Evolutionary conservation across 805 yeast genomes (phyloP).

Genomic region (Metschnikowia similis): DNA sequence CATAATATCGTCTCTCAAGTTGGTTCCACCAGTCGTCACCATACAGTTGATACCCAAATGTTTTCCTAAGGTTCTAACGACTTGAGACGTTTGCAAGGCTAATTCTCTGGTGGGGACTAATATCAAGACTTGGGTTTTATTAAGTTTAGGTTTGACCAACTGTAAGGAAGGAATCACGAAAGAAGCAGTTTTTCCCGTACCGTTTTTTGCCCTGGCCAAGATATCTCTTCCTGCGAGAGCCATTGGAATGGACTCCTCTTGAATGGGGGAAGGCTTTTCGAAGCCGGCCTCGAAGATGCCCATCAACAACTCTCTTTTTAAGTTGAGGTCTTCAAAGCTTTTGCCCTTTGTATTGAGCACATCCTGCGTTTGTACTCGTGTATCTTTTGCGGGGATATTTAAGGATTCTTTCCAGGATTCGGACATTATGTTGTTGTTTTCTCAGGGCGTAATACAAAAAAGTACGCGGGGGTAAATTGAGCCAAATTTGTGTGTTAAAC

Average conservation of each 20-base stretch:
- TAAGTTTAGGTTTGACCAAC: slow-evolving; percentile 75
- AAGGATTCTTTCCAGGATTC: slow-evolving; percentile 65
- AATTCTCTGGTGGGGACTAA: slow-evolving; percentile 97
- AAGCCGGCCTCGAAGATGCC: slow-evolving; percentile 99
- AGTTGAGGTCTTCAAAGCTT: slow-evolving; percentile 84
- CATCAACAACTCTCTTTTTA: slow-evolving; percentile 92
- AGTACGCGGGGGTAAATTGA: background rate
- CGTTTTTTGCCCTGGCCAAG: slow-evolving; percentile 96
- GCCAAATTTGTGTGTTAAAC: background rate
- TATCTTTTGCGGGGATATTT: slow-evolving; percentile 76
- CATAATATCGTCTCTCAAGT: slow-evolving; percentile 86
- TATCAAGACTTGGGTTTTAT: slow-evolving; percentile 86
- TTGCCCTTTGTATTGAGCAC: slow-evolving; percentile 88
- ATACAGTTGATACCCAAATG: slow-evolving; percentile 89
- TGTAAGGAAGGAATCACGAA: slow-evolving; percentile 92
- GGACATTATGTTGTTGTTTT: slow-evolving; percentile 11
- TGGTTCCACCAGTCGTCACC: slow-evolving; percentile 99
- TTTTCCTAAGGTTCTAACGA: slow-evolving; percentile 90
- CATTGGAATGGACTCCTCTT: slow-evolving; percentile 94
- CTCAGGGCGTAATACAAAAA: background rate
- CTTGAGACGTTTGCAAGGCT: slow-evolving; percentile 96
- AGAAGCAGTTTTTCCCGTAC: slow-evolving; percentile 98
- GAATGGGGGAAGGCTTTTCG: slow-evolving; percentile 96
- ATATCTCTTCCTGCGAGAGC: slow-evolving; percentile 95
- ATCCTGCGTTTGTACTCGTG: slow-evolving; percentile 97